Evolutionary conservation across 225 moss, liverwort and hornwort species (phyloP).

Genomic region (Pseudisothecium myosuroides): DNA sequence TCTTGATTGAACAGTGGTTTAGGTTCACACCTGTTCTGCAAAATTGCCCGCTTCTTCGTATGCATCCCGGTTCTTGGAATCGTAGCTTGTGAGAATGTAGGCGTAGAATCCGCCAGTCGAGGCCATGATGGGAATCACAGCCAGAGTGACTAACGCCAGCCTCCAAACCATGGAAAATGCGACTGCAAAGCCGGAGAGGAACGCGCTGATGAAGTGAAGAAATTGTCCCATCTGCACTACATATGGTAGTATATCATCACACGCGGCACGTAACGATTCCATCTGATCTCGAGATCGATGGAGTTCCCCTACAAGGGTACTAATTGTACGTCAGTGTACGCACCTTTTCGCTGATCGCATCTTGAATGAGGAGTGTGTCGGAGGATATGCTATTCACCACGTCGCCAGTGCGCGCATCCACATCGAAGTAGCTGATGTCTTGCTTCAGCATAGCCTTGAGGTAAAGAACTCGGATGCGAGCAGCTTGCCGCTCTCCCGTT

Average conservation of each 20-base stretch:
- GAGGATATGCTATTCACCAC: slow-evolving; percentile 48
- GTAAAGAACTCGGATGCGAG: slow-evolving; percentile 35
- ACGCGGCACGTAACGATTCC: not conserved
- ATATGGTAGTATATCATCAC: not conserved
- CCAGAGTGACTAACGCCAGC: slow-evolving; percentile 52
- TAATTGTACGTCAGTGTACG: not conserved
- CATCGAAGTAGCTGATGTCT: slow-evolving; percentile 50
- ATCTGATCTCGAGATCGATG: not conserved
- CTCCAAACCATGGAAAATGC: slow-evolving; percentile 49
- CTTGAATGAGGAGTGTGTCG: slow-evolving; percentile 59
- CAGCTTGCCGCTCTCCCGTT: slow-evolving; percentile 60
- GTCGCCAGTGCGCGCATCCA: slow-evolving; percentile 33
- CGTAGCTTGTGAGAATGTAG: not conserved
- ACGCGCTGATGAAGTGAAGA: slow-evolving; percentile 40
- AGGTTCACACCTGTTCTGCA: slow-evolving; percentile 20
- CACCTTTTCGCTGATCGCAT: slow-evolving; percentile 84
- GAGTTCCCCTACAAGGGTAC: not conserved
- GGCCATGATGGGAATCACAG: slow-evolving; percentile 48
- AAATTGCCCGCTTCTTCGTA: slow-evolving; percentile 26
- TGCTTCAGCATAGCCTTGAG: slow-evolving; percentile 34
- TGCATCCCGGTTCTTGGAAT: slow-evolving; percentile 4
- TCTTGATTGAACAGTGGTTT: not conserved
- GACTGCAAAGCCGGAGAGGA: slow-evolving; percentile 46
- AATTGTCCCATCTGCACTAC: slow-evolving; percentile 69
- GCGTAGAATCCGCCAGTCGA: slow-evolving; percentile 33